These are phyloP conservation scores for Podospora pseudoanserina DNA, from an alignment of 495 filamentous ascomycete species.

Conservation along the genomic window DNA sequence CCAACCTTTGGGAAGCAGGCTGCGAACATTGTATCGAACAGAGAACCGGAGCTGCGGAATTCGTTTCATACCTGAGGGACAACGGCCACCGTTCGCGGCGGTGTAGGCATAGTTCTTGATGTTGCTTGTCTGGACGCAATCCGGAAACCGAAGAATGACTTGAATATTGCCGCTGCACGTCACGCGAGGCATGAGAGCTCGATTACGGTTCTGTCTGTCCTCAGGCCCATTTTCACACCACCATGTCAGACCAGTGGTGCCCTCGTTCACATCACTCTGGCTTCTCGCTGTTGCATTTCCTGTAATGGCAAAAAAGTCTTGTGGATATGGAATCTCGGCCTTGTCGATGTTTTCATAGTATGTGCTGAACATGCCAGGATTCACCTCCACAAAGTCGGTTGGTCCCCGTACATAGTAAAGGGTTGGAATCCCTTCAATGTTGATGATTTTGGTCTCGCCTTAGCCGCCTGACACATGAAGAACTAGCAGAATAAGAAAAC, in stretches of 20 bases:
- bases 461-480: too few relatives aligned
- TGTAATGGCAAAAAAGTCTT: conserved; percentile 39
- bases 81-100: conserved; percentile 30
- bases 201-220: conserved; percentile 31
- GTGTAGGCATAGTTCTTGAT: conserved; percentile 36
- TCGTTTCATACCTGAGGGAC: conserved; percentile 32
- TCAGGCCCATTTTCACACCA: conserved; percentile 39
- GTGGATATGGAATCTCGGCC: conserved; percentile 73
- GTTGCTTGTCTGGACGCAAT: conserved; percentile 32
- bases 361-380: conserved; percentile 36
- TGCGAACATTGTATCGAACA: conserved; percentile 31
- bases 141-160: conserved; percentile 35
- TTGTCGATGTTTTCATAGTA: conserved; percentile 71
- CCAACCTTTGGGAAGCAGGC: conserved; percentile 33
- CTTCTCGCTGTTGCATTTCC: conserved; percentile 33
- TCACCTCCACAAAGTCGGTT: conserved; percentile 36
- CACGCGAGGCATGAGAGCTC: conserved; percentile 30
- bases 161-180: conserved; percentile 37
- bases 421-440: conserved; percentile 28
- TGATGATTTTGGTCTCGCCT: neutral
- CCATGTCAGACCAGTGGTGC: conserved; percentile 34
- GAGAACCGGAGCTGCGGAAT: conserved; percentile 35
- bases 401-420: conserved; percentile 36
- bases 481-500: neutral
- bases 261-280: conserved; percentile 35